Percentiles rank a stretch among this genome's conserved stretches.
These are phyloP conservation scores for Termitomyces sp. DNA, from an alignment of 768 basidiomycete species.

Conservation along the genomic window DNA sequence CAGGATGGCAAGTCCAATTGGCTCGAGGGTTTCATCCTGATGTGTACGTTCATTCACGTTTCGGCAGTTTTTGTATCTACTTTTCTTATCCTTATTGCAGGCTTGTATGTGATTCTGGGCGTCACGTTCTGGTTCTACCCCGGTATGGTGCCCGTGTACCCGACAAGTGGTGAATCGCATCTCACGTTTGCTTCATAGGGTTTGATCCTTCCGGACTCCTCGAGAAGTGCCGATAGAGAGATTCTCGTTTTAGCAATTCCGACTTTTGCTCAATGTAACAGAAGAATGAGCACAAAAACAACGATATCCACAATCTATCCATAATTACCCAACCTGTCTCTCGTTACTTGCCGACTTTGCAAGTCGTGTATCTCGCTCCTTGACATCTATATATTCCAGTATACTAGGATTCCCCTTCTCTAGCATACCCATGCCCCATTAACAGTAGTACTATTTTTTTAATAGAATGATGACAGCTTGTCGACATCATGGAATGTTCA, in stretches of 20 bases:
- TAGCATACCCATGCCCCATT: not conserved
- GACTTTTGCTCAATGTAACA: no score
- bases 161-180: not conserved
- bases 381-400: not conserved
- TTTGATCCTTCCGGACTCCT: slow-evolving; percentile 27
- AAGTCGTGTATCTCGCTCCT: not conserved
- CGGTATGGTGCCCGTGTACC: no score
- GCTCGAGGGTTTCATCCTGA: slow-evolving; percentile 73
- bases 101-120: slow-evolving; percentile 66
- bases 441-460: not conserved
- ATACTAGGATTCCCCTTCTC: no score
- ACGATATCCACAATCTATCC: no score
- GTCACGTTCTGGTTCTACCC: slow-evolving; percentile 64
- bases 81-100: slow-evolving; percentile 21
- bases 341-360: no score
- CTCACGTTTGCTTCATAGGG: slow-evolving; percentile 7
- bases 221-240: slow-evolving; percentile 11
- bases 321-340: no score
- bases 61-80: no score
- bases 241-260: not conserved
- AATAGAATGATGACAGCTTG: not conserved
- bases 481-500: not conserved
- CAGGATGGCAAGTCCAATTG: slow-evolving; percentile 89
- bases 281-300: no score
- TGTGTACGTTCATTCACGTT: slow-evolving; percentile 38